A percentile compares a stretch with the other conserved stretches of the same genome.
Evolutionary conservation across 139 green algal genomes (phyloP).

Genomic region (Dunaliella primolecta): DNA sequence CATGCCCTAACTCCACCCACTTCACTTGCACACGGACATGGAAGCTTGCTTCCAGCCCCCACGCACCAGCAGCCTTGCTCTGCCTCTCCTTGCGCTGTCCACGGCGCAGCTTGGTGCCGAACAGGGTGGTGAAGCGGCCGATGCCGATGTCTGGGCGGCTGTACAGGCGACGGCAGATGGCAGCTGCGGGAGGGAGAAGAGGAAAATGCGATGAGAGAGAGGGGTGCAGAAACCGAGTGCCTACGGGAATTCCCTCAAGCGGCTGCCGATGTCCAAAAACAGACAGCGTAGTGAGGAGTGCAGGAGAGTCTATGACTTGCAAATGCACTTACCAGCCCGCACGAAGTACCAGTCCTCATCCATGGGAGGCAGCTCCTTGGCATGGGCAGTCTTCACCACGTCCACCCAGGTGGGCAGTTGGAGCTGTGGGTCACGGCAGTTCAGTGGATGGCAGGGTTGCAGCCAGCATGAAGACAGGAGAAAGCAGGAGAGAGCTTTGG

Average conservation of each 20-base stretch:
- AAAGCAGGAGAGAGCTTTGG: neutral
- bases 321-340: constrained; percentile 81
- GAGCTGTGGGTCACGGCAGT: constrained; percentile 58
- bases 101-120: constrained; percentile 70
- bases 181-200: constrained; percentile 70
- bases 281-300: too few species aligned
- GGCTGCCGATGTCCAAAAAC: too few species aligned
- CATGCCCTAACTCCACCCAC: too few species aligned
- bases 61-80: constrained; percentile 64
- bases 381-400: constrained; percentile 91
- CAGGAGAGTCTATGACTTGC: too few species aligned
- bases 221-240: too few species aligned
- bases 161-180: constrained; percentile 94
- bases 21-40: too few species aligned
- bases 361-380: constrained; percentile 95
- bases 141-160: constrained; percentile 86
- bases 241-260: too few species aligned
- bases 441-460: neutral
- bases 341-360: constrained; percentile 99
- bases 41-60: too few species aligned
- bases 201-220: neutral
- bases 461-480: neutral
- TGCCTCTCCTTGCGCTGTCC: constrained; percentile 62
- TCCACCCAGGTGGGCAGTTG: constrained; percentile 94
- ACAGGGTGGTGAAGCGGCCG: constrained; percentile 85